These are phyloP conservation scores for Zygotorulaspora danielsina DNA, from an alignment of 805 yeast genomes.

Conservation along the genomic window DNA sequence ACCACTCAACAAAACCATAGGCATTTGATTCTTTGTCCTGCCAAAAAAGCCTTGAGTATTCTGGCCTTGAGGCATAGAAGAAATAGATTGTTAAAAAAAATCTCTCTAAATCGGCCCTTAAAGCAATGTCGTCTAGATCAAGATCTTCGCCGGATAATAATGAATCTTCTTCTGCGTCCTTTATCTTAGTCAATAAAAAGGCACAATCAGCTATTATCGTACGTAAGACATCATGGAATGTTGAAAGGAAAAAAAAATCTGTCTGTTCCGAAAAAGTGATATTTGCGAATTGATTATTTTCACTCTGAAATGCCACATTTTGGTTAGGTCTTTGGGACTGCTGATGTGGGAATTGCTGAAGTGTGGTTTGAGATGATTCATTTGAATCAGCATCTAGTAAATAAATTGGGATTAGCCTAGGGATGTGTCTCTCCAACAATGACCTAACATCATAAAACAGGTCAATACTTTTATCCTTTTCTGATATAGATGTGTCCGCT, in stretches of 20 bases:
- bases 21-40: slow-evolving; percentile 57
- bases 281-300: slow-evolving; percentile 10
- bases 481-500: slow-evolving; percentile 49
- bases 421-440: slow-evolving; percentile 61
- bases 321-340: not conserved
- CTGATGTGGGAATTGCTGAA: not conserved
- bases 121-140: slow-evolving; percentile 58
- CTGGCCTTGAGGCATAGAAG: slow-evolving; percentile 59
- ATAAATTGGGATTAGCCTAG: slow-evolving; percentile 50
- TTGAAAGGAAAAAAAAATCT: slow-evolving; percentile 36
- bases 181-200: slow-evolving; percentile 57
- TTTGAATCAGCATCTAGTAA: slow-evolving; percentile 47
- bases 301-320: not conserved
- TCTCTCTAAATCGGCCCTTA: slow-evolving; percentile 81
- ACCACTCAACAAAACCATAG: slow-evolving; percentile 85
- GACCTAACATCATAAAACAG: slow-evolving; percentile 63
- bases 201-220: slow-evolving; percentile 61
- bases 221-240: slow-evolving; percentile 49
- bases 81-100: slow-evolving; percentile 73
- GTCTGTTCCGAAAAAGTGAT: slow-evolving; percentile 26
- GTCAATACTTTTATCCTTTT: slow-evolving; percentile 39
- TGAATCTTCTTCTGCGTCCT: slow-evolving; percentile 73
- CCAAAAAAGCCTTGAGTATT: slow-evolving; percentile 63
- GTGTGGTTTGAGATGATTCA: slow-evolving; percentile 5
- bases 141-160: slow-evolving; percentile 54